phyloP scores from a whole-genome alignment of 805 yeast species.

The Saturnispora kantuleensis region DNA sequence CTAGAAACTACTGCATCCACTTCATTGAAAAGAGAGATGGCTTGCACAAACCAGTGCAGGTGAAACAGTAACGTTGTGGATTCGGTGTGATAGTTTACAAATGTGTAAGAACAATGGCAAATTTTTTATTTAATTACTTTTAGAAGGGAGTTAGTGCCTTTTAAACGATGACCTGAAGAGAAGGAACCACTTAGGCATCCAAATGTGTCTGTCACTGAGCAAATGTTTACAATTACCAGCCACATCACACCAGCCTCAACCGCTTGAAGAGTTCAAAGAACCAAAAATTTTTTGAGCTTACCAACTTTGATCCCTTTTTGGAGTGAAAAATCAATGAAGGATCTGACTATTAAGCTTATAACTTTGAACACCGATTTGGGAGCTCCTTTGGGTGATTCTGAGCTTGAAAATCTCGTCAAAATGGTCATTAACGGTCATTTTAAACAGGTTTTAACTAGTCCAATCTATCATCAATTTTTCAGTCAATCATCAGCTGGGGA shows the following conservation, averaged over 20 bases:
- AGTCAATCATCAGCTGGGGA: background rate
- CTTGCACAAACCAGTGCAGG: background rate
- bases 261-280: too few relatives aligned
- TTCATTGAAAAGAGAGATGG: slow-evolving; percentile 47
- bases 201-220: background rate
- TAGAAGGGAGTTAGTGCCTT: too few relatives aligned
- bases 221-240: background rate
- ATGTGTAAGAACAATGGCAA: too few relatives aligned
- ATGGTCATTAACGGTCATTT: slow-evolving; percentile 7
- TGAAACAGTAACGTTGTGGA: too few relatives aligned
- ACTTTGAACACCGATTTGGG: slow-evolving; percentile 5
- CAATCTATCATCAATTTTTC: slow-evolving; percentile 16
- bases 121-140: too few relatives aligned
- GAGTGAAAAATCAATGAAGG: background rate
- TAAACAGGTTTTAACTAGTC: slow-evolving; percentile 2
- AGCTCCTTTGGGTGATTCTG: slow-evolving; percentile 2
- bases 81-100: too few relatives aligned
- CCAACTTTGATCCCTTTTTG: background rate
- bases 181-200: too few relatives aligned
- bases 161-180: too few relatives aligned
- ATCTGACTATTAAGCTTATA: slow-evolving; percentile 1
- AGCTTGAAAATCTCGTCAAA: background rate
- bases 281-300: background rate
- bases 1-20: slow-evolving; percentile 44
- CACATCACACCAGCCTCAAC: too few relatives aligned